A percentile compares a stretch with the other conserved stretches of the same genome.
Evolutionary conservation across 2,329 filamentous ascomycete species (phyloP).

Genomic region (Herpotrichia juniperi): DNA sequence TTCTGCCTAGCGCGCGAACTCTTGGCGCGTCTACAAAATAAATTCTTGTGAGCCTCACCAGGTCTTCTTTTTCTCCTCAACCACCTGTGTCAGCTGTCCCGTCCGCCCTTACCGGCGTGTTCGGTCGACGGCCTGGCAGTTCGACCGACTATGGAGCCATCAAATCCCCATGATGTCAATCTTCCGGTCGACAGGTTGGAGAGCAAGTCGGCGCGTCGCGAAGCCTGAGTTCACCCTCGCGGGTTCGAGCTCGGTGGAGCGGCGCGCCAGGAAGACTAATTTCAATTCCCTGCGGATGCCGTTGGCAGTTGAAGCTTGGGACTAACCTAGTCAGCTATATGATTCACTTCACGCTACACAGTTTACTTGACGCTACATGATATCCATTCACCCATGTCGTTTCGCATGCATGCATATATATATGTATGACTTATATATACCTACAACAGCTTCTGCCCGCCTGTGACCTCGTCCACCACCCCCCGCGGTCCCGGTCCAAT

Average conservation of each 20-base stretch:
- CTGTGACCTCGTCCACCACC: conserved; percentile 84
- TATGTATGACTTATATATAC: no score
- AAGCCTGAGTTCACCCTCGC: conserved; percentile 56
- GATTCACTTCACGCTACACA: conserved; percentile 1
- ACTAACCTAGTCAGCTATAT: conserved; percentile 83
- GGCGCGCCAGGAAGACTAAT: conserved; percentile 45
- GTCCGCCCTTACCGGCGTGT: conserved; percentile 60
- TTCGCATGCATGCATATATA: not conserved
- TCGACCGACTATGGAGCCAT: conserved; percentile 81
- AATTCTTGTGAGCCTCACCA: conserved; percentile 32
- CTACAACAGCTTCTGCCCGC: conserved; percentile 80
- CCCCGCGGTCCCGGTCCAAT: conserved; percentile 77
- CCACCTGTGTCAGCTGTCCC: conserved; percentile 88
- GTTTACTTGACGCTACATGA: not conserved
- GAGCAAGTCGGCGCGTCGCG: conserved; percentile 67
- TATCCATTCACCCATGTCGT: not conserved
- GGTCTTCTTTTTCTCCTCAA: conserved; percentile 51
- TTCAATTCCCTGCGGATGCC: conserved; percentile 77
- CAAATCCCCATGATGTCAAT: conserved; percentile 79
- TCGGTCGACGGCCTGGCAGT: conserved; percentile 84
- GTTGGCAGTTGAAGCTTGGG: conserved; percentile 88
- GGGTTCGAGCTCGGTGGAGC: conserved; percentile 47
- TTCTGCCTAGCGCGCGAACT: conserved; percentile 27
- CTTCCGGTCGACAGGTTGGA: conserved; percentile 95
- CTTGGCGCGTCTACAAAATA: conserved; percentile 19